phyloP scores from a whole-genome alignment of 805 yeast species.

The Suhomyces vadensis region DNA sequence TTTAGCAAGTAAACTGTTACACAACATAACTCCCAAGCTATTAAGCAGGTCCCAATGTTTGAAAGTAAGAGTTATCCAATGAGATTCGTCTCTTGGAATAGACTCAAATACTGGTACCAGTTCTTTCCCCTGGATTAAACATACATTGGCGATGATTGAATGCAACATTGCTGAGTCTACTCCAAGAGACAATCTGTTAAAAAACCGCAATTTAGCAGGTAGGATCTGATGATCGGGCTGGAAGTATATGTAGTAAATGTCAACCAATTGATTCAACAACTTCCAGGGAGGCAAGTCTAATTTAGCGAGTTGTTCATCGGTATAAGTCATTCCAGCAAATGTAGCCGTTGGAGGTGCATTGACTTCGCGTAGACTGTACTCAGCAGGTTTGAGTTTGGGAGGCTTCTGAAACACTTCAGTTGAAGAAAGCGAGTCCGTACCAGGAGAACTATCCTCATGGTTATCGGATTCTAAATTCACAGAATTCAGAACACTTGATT shows the following conservation, averaged over 20 bases:
- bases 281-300: slow-evolving; percentile 28
- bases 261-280: slow-evolving; percentile 18
- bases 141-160: slow-evolving; percentile 25
- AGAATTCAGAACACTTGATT: no score
- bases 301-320: slow-evolving; percentile 16
- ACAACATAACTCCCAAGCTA: slow-evolving; percentile 27
- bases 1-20: slow-evolving; percentile 21
- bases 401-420: no score
- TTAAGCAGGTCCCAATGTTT: slow-evolving; percentile 27
- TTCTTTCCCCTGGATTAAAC: slow-evolving; percentile 14
- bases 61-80: slow-evolving; percentile 23
- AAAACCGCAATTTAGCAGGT: slow-evolving; percentile 19
- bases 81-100: slow-evolving; percentile 14
- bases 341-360: background rate
- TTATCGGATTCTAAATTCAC: no score
- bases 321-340: background rate
- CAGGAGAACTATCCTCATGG: no score
- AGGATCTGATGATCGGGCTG: slow-evolving; percentile 25
- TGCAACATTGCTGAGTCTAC: slow-evolving; percentile 26
- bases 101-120: slow-evolving; percentile 5
- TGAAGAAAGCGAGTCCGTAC: no score
- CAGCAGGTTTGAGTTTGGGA: no score
- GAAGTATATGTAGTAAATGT: slow-evolving; percentile 22
- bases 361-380: no score
- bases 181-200: slow-evolving; percentile 21